phyloP scores from a whole-genome alignment of 2,329 filamentous ascomycete genomes.

The Aspergillus awamori region DNA sequence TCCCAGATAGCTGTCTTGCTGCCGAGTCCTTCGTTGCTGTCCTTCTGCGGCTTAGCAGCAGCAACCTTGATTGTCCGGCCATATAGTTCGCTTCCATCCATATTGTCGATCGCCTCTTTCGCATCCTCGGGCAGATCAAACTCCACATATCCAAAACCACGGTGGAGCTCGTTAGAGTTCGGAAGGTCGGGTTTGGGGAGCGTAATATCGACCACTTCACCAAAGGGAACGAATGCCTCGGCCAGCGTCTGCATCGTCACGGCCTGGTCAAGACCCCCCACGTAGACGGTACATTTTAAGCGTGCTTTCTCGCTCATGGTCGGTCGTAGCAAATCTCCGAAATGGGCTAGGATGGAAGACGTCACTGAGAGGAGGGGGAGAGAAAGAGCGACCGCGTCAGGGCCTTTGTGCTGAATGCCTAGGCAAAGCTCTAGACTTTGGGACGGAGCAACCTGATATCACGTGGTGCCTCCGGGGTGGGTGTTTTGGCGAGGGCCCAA shows the following conservation, averaged over 20 bases:
- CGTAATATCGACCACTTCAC: slow-evolving; percentile 89
- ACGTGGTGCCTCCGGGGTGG: slow-evolving; percentile 28
- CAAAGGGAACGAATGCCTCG: slow-evolving; percentile 94
- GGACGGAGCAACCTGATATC: slow-evolving; percentile 35
- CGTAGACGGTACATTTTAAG: slow-evolving; percentile 88
- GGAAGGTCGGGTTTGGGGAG: slow-evolving; percentile 85
- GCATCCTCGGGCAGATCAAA: slow-evolving; percentile 86
- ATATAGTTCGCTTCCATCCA: slow-evolving; percentile 96
- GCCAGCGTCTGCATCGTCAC: slow-evolving; percentile 77
- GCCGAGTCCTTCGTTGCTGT: slow-evolving; percentile 80
- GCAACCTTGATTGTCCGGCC: slow-evolving; percentile 91
- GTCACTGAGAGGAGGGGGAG: not conserved
- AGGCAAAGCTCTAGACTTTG: slow-evolving; percentile 9
- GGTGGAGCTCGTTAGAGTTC: slow-evolving; percentile 76
- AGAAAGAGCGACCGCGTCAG: not conserved
- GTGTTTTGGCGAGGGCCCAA: slow-evolving; percentile 40
- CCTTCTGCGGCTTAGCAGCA: slow-evolving; percentile 88
- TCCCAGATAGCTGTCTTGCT: slow-evolving; percentile 97
- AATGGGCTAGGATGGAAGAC: not conserved
- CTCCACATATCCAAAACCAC: slow-evolving; percentile 96
- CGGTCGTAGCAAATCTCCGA: slow-evolving; percentile 16
- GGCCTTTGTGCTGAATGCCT: too few relatives aligned
- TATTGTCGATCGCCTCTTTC: slow-evolving; percentile 95
- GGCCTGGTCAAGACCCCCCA: slow-evolving; percentile 80
- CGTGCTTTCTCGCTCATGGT: slow-evolving; percentile 79